Evolutionary conservation across 1,284 basidiomycete species (phyloP).

Genomic region (Cutaneotrichosporon sp.): DNA sequence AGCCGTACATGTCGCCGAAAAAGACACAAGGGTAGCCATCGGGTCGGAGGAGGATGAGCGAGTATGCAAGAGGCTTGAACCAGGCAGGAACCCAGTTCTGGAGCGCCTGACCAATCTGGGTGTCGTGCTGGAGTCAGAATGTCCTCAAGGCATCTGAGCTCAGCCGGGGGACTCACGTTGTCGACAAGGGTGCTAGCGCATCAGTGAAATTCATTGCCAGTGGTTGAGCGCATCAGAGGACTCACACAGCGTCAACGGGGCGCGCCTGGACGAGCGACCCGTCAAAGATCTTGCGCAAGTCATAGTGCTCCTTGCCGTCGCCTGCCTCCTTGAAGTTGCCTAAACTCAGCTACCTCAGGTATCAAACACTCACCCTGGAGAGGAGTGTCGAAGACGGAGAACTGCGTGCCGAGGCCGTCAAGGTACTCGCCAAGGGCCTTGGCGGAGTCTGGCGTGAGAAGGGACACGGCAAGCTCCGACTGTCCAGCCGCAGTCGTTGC

Average conservation of each 20-base stretch:
- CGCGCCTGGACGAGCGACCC: conserved; percentile 58
- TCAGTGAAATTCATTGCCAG: not conserved
- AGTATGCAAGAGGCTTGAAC: conserved; percentile 68
- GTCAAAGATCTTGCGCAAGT: conserved; percentile 60
- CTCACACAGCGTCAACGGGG: conserved; percentile 61
- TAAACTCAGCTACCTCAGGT: conserved; percentile 2
- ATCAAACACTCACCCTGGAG: conserved; percentile 51
- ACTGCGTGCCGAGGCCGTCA: conserved; percentile 56
- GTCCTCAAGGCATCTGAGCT: too few relatives aligned
- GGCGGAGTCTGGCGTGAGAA: conserved; percentile 41
- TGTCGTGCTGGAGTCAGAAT: conserved; percentile 50
- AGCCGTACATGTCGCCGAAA: conserved; percentile 75
- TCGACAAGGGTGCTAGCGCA: conserved; percentile 56
- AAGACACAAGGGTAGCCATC: conserved; percentile 93
- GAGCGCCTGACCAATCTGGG: conserved; percentile 59
- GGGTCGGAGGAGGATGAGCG: conserved; percentile 76
- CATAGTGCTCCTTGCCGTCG: conserved; percentile 56
- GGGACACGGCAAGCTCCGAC: not conserved
- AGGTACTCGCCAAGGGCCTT: conserved; percentile 46
- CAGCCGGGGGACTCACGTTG: conserved; percentile 41
- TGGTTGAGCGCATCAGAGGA: conserved; percentile 3
- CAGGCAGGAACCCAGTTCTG: conserved; percentile 58
- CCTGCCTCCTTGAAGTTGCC: conserved; percentile 58
- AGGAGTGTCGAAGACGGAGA: conserved; percentile 61
- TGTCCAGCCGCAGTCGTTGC: not conserved